Evolutionary conservation across 495 filamentous ascomycete species (phyloP).

Genomic region (Xylaria venustula): DNA sequence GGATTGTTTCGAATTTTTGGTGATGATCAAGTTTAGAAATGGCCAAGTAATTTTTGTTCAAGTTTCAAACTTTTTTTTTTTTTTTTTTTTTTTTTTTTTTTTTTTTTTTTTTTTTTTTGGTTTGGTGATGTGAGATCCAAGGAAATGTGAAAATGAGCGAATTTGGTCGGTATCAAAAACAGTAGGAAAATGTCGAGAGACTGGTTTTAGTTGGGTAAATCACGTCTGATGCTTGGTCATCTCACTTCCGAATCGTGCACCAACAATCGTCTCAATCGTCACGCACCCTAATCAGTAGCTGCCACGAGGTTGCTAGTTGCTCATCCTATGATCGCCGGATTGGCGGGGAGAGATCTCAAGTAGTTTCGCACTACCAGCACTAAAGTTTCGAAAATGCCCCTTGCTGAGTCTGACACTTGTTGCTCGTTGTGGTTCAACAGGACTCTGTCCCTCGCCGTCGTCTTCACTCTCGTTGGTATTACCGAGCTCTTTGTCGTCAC

Average conservation of each 20-base stretch:
- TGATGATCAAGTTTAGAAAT: not conserved
- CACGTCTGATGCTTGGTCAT: conserved; percentile 18
- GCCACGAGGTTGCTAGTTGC: conserved; percentile 20
- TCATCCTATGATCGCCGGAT: conserved; percentile 40
- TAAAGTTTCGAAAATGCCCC: conserved; percentile 66
- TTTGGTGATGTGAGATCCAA: conserved; percentile 11
- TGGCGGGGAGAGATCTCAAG: conserved; percentile 58
- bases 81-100: not conserved
- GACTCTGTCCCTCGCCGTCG: conserved; percentile 44
- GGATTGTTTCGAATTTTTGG: not conserved
- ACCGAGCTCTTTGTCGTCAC: conserved; percentile 31
- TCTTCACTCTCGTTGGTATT: conserved; percentile 27
- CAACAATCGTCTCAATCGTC: conserved; percentile 4
- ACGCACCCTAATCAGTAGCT: conserved; percentile 8
- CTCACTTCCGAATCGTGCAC: conserved; percentile 19
- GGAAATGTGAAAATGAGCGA: conserved; percentile 32
- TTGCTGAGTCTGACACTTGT: conserved; percentile 63
- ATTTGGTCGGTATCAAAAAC: conserved; percentile 28
- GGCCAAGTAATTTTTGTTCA: conserved; percentile 12
- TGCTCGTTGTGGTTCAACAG: conserved; percentile 52
- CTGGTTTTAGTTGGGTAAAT: not conserved
- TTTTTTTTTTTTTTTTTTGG: conserved; percentile 9
- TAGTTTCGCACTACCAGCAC: conserved; percentile 69
- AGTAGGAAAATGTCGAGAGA: conserved; percentile 30
- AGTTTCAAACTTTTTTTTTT: conserved; percentile 17